These are phyloP conservation scores for Isochrysis galbana DNA, from an alignment of 78 protist genomes.

Conservation along the genomic window DNA sequence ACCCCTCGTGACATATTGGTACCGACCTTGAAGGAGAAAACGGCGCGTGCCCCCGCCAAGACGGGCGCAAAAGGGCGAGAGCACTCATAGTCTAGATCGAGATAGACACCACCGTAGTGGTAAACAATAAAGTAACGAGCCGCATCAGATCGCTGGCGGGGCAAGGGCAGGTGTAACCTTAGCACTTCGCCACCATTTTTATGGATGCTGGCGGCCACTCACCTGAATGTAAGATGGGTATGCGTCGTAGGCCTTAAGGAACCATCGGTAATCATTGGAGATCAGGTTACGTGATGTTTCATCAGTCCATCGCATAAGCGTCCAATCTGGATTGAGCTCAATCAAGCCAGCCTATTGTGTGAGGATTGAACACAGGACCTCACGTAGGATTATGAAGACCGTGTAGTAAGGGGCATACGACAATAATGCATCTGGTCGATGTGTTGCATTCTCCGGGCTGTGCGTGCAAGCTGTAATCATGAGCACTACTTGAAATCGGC, in stretches of 20 bases:
- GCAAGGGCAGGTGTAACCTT: no score
- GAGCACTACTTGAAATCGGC: no score
- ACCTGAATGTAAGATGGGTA: background rate
- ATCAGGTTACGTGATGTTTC: background rate
- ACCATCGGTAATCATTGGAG: background rate
- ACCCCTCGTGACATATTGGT: background rate
- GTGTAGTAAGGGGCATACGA: no score
- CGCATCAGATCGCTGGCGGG: background rate
- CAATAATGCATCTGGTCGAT: no score
- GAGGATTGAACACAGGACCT: no score
- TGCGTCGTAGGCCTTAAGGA: background rate
- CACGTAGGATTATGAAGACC: no score
- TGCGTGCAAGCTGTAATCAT: no score
- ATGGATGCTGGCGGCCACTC: no score
- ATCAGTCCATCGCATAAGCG: background rate
- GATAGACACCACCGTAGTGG: background rate
- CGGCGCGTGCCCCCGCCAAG: background rate
- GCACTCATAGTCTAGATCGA: conserved; percentile 1
- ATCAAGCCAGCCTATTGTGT: background rate
- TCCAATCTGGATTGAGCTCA: background rate
- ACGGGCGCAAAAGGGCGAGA: background rate
- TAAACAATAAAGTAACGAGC: background rate
- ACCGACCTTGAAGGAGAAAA: background rate
- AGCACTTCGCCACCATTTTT: no score
- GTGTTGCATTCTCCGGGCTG: no score